Conservation (phyloP, 2,329 filamentous ascomycete species). For the Pyricularia grisea region DNA sequence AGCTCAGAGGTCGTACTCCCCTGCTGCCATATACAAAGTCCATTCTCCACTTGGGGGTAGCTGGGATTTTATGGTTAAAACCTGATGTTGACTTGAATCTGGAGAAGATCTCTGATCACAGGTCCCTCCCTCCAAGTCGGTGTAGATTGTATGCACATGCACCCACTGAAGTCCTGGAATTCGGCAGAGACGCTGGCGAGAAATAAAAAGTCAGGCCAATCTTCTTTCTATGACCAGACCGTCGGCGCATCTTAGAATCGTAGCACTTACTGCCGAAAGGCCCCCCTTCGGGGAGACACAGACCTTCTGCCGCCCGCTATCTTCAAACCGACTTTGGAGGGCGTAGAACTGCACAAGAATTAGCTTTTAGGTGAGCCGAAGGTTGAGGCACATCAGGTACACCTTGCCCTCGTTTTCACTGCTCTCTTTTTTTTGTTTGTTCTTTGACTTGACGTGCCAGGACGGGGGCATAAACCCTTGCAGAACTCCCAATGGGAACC, state of each 20-base stretch:
- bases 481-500: neutral
- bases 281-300: neutral
- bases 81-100: neutral
- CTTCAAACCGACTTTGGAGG: neutral
- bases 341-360: neutral
- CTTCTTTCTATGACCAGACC: neutral
- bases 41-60: neutral
- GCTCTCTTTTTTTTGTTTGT: neutral
- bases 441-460: neutral
- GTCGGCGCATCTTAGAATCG: neutral
- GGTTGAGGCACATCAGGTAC: neutral
- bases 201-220: neutral
- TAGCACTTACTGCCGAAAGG: neutral
- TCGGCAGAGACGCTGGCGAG: neutral
- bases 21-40: neutral
- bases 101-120: neutral
- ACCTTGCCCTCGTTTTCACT: neutral
- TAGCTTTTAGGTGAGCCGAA: neutral
- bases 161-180: neutral
- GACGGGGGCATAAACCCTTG: neutral
- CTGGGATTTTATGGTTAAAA: neutral
- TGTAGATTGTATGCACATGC: neutral
- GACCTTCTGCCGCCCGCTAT: neutral
- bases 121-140: too few relatives aligned
- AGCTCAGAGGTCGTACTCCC: neutral